A percentile compares a stretch with the other conserved stretches of the same genome.
Evolutionary conservation across 1,284 basidiomycete genomes (phyloP).

Genomic region (Cryptococcus maquisensis): DNA sequence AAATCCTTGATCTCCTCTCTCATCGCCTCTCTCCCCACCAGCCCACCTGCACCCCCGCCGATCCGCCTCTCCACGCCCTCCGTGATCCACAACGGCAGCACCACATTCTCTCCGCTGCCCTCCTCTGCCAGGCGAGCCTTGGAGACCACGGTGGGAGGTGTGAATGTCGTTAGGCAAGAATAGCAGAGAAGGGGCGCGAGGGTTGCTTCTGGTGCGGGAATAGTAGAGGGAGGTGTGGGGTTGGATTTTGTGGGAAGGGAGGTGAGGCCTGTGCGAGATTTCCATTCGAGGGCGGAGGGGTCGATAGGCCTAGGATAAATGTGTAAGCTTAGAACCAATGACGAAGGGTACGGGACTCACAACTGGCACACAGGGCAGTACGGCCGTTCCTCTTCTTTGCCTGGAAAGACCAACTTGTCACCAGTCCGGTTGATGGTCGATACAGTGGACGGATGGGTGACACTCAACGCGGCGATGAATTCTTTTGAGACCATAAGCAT

Average conservation of each 20-base stretch:
- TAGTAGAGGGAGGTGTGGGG: background rate
- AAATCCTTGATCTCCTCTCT: conserved; percentile 31
- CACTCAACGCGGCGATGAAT: conserved; percentile 75
- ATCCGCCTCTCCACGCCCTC: conserved; percentile 12
- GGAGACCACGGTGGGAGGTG: conserved; percentile 35
- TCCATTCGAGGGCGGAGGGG: conserved; percentile 66
- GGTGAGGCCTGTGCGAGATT: conserved; percentile 65
- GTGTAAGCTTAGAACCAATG: background rate
- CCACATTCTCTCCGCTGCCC: conserved; percentile 12
- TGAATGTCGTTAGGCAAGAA: conserved; percentile 66
- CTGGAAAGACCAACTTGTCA: conserved; percentile 71
- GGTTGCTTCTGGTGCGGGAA: background rate
- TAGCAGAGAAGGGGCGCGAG: conserved; percentile 64
- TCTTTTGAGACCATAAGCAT: conserved; percentile 50
- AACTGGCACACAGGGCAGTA: conserved; percentile 67
- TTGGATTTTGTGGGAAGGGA: conserved; percentile 50
- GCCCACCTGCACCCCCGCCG: background rate
- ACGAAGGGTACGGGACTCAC: conserved; percentile 46
- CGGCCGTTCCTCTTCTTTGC: conserved; percentile 46
- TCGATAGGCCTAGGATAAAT: conserved; percentile 59
- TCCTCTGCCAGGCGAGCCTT: background rate
- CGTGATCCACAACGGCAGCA: conserved; percentile 36
- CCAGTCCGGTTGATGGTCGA: conserved; percentile 81
- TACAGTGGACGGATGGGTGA: conserved; percentile 82
- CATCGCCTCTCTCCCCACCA: conserved; percentile 32